Percentiles rank a stretch among this genome's conserved stretches.
phyloP scores from a whole-genome alignment of 345 rosid species.

The Nephelium lappaceum region DNA sequence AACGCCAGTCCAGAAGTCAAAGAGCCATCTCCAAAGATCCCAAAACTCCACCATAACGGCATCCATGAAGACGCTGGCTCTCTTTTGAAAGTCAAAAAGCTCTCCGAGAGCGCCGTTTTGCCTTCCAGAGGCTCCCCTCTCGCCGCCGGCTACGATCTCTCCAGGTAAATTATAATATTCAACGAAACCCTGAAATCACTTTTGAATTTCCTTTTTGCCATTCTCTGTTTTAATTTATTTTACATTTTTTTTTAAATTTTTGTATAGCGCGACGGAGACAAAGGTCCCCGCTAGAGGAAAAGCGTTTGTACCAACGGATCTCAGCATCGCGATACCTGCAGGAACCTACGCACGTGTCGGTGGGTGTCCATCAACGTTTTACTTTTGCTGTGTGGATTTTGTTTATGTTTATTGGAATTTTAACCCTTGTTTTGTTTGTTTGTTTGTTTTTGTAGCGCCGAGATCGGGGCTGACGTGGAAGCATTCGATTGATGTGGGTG shows the following conservation, averaged over 20 bases:
- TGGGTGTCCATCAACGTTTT: not conserved
- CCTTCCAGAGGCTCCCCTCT: conserved; percentile 72
- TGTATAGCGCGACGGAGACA: conserved; percentile 51
- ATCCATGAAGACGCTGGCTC: conserved; percentile 13
- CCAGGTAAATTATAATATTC: conserved; percentile 33
- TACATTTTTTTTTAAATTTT: not conserved
- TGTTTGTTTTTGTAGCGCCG: conserved; percentile 43
- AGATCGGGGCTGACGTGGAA: conserved; percentile 85
- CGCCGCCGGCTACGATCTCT: conserved; percentile 85
- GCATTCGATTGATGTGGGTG: conserved; percentile 80
- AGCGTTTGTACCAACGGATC: conserved; percentile 73
- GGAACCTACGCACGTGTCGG: conserved; percentile 65
- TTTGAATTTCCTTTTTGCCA: not conserved
- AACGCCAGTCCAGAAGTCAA: conserved; percentile 22
- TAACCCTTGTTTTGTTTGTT: not conserved
- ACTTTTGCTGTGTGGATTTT: not conserved
- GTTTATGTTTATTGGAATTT: not conserved
- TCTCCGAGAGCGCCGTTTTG: conserved; percentile 72
- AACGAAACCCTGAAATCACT: not conserved
- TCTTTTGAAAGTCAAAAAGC: conserved; percentile 63
- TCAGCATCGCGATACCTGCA: conserved; percentile 63
- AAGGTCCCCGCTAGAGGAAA: conserved; percentile 87
- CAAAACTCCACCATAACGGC: conserved; percentile 45
- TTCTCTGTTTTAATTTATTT: not conserved
- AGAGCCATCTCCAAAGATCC: conserved; percentile 38